Base-by-base conservation (phyloP, 2,329 filamentous ascomycete genomes). In the Curvularia hawaiiensis region DNA sequence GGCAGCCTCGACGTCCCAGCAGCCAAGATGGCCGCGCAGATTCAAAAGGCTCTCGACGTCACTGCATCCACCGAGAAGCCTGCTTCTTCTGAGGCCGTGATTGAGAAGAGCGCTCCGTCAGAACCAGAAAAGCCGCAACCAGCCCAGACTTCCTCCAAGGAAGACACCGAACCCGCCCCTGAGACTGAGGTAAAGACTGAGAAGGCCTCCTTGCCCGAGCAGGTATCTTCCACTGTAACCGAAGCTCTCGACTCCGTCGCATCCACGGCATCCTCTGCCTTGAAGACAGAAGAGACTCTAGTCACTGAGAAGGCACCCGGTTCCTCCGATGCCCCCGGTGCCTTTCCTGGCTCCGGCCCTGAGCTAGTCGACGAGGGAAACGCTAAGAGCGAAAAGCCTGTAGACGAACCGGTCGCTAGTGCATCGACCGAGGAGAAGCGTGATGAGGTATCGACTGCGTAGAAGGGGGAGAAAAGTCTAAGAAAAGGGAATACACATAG, bases 1-100 rank as follows among this genome's bases (percentile, higher is more conserved):
- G 75, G 74, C 7, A 61, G 52, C 18, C 54, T 77, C 5, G 69
- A 73, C 48, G 73, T 74, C 5, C 72, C 75, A 12, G 69, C 71
- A 49, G 68, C 70, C 6, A 56, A 62, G 46, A 61, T 76, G 53
- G 66, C 71, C 26, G 64, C 67, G 24, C 66, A 68, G 50, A 63
- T 75, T 4, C 64, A 67, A 26, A 55, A 59, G 12, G 63, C 66
- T 30, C 54, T 75, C 9, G 49, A 52, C 26, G 45, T 49, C 30
- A 52, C 56, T 11, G 51, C 39, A 14, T 53, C 53, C 44, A 20
- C 50, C 1, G 51, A 59, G n/a, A 52, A 62, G 45, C 50, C 57
- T 22, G 50, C 44, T 2, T 45, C 48, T 8, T 38, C 50, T 10
- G 50, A 66, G 30, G 50, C 53, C 14, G 43, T 54, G 12, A 30